These are phyloP conservation scores for Aspergillus transmontanensis DNA, from an alignment of 2,329 filamentous ascomycete species.

Conservation along the genomic window DNA sequence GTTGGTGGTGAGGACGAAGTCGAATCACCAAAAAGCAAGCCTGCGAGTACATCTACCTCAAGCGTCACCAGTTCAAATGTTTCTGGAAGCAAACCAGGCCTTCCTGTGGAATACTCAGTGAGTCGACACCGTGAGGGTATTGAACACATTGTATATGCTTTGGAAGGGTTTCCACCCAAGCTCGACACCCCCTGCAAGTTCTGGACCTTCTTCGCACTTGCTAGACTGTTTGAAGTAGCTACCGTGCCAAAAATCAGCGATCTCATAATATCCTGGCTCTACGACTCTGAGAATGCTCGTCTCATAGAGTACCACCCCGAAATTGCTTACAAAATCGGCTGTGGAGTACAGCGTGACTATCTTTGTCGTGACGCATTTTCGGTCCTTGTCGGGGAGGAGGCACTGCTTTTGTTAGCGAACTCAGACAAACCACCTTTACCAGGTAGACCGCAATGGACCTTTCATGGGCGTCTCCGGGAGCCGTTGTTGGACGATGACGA, in stretches of 20 bases:
- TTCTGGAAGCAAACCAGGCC: constrained; percentile 13
- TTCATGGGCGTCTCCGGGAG: constrained; percentile 53
- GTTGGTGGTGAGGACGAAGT: constrained; percentile 55
- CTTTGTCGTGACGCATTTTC: constrained; percentile 55
- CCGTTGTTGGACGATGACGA: constrained; percentile 55
- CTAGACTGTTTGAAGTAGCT: constrained; percentile 57
- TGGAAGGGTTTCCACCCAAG: constrained; percentile 57
- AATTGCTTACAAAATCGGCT: constrained; percentile 60
- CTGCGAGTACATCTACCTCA: background rate
- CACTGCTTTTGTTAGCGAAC: constrained; percentile 47
- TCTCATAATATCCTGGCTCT: constrained; percentile 61
- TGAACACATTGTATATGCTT: constrained; percentile 60
- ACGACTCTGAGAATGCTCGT: constrained; percentile 54
- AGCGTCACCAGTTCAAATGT: constrained; percentile 8
- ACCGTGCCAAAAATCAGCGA: constrained; percentile 41
- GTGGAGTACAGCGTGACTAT: constrained; percentile 35
- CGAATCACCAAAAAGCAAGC: constrained; percentile 10
- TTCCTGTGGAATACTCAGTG: constrained; percentile 61
- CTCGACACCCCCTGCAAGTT: constrained; percentile 68
- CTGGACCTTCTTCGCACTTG: constrained; percentile 67
- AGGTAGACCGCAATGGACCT: constrained; percentile 24
- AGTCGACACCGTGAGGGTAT: constrained; percentile 66
- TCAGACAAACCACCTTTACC: constrained; percentile 11
- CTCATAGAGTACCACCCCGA: constrained; percentile 69
- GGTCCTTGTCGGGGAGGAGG: constrained; percentile 65